Evolutionary conservation across 805 yeast genomes (phyloP), one percentile per base, ranked within the genome.

Genomic region (Sugiyamaella lignohabitans): DNA sequence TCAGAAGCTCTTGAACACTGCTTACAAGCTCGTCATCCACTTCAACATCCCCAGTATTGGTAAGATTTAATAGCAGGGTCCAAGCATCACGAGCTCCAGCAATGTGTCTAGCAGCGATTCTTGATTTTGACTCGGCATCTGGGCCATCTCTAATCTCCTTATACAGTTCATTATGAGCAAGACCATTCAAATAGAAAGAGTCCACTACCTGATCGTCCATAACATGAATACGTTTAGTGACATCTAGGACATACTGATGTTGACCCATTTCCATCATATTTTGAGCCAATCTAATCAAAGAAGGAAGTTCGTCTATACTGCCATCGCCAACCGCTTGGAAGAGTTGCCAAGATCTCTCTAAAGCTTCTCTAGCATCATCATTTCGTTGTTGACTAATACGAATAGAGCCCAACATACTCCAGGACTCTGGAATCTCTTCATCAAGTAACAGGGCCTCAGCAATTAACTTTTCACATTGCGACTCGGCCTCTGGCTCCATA

Each of bases 401-500:
- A 50, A 93, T 85, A 38, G 95, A 87, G 3, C 95, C 87, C 52
- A 88, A 69, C 27, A 85, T 71, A 1, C 88, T 76, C 80, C 87
- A 86, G 1, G 87, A 76, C 63, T 89, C 97, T 1, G 95, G 84
- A 48, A 84, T 80, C 27, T 63, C 56, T 2, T 61, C 59, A 19
- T 70, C 69, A 29, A 85, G 64, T 44, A 75, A 66, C 58, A 87
- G 65, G 1, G 94, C 79, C 54, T 75, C 76, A 8, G 75, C 65
- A 46, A 89, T 82, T 53, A 86, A 71, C 46, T 72, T 72, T 56
- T 88, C 84, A 67, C 98, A 93, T 62, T 79, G 74, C 5, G 63
- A 19, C 65, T 93, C 98, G 1, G 98, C 98, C 54, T 82, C 80
- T 2, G 79, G 79, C 58, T 87, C 95, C 96, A 89, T 87, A 69